Conservation (phyloP, 2,329 filamentous ascomycete species). For the Cladosporium colombiae region DNA sequence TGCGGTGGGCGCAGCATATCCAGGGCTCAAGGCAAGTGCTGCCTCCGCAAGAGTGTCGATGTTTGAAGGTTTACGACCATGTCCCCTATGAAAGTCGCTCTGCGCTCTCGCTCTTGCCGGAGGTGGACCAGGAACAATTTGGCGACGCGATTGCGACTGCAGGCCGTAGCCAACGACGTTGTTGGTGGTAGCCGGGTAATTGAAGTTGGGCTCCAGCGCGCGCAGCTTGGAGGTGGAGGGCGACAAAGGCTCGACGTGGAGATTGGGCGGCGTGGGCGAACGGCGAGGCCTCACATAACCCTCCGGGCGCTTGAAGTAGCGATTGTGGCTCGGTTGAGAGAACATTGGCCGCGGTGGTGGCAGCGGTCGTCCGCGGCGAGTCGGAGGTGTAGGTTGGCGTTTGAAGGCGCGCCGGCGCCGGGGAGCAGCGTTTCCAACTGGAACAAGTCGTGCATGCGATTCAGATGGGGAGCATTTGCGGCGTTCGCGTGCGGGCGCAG, state of each 20-base stretch:
- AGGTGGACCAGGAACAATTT: background rate
- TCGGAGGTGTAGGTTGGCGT: conserved; percentile 15
- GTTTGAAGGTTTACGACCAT: conserved; percentile 38
- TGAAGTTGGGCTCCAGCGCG: conserved; percentile 37
- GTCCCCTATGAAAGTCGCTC: conserved; percentile 25
- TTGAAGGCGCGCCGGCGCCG: conserved; percentile 12
- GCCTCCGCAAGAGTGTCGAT: conserved; percentile 49
- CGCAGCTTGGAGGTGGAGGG: conserved; percentile 28
- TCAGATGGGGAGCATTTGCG: background rate
- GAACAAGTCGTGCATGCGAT: conserved; percentile 5
- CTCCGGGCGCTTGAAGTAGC: conserved; percentile 33
- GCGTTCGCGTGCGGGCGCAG: background rate
- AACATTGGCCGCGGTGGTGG: conserved; percentile 11
- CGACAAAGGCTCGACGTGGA: conserved; percentile 40
- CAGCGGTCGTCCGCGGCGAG: conserved; percentile 8
- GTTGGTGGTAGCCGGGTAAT: conserved; percentile 37
- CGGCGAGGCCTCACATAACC: conserved; percentile 26
- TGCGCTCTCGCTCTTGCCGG: conserved; percentile 15
- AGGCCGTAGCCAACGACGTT: conserved; percentile 17
- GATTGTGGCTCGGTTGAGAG: conserved; percentile 25
- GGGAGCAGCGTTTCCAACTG: background rate
- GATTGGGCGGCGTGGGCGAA: conserved; percentile 37
- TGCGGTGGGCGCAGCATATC: conserved; percentile 19
- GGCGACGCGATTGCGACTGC: conserved; percentile 14
- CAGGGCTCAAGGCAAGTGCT: conserved; percentile 42